Evolutionary conservation across 768 basidiomycete genomes (phyloP).

Genomic region (Mycena latifolia): DNA sequence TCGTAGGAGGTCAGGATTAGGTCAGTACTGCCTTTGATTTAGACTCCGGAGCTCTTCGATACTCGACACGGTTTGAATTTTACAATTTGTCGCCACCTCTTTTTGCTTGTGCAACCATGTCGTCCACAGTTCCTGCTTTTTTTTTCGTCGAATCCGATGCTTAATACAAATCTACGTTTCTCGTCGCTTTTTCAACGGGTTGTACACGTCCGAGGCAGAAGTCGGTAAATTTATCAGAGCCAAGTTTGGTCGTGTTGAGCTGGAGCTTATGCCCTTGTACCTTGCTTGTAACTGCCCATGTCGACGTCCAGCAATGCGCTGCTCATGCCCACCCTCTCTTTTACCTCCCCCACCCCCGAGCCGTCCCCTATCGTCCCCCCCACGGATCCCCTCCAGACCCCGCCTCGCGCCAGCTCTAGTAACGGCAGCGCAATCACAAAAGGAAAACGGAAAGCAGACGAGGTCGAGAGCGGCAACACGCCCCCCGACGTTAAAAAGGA

Average conservation of each 20-base stretch:
- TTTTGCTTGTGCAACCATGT: too few species aligned
- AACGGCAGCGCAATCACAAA: constrained; percentile 8
- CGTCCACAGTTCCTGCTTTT: too few species aligned
- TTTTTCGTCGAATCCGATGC: too few species aligned
- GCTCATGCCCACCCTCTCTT: constrained; percentile 25
- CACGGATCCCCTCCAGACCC: constrained; percentile 15
- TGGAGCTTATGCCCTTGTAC: constrained; percentile 1
- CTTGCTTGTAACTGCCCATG: constrained; percentile 10
- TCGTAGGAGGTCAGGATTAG: too few species aligned
- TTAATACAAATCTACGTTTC: too few species aligned
- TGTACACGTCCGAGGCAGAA: too few species aligned
- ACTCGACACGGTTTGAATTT: too few species aligned
- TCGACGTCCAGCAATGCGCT: constrained; percentile 5
- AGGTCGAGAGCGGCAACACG: constrained; percentile 33
- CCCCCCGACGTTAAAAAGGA: constrained; percentile 30
- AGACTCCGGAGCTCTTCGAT: too few species aligned
- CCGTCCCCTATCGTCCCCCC: constrained; percentile 26
- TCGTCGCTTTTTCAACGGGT: too few species aligned
- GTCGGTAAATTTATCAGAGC: too few species aligned
- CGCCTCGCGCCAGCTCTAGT: not conserved
- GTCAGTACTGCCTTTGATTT: too few species aligned
- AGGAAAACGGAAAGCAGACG: constrained; percentile 37
- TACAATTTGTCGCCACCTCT: too few species aligned
- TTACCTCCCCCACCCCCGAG: constrained; percentile 28
- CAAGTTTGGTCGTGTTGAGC: not conserved